These are phyloP conservation scores for Alternaria incomplexa DNA, from an alignment of 2,329 filamentous ascomycete genomes.

Conservation along the genomic window DNA sequence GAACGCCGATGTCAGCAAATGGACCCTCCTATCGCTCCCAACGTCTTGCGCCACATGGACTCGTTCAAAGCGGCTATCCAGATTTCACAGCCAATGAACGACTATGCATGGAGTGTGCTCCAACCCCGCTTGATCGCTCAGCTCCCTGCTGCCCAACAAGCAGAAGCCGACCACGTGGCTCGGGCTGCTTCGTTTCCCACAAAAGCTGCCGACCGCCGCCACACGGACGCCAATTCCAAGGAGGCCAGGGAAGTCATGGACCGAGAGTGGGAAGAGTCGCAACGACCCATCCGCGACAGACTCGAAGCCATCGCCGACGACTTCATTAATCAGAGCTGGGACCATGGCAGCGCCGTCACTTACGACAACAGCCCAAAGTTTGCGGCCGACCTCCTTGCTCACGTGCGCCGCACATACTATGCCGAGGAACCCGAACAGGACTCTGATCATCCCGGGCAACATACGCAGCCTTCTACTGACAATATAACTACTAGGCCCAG, in stretches of 20 bases:
- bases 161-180: conserved; percentile 59
- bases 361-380: conserved; percentile 71
- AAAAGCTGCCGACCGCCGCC: conserved; percentile 55
- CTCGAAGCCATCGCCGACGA: conserved; percentile 73
- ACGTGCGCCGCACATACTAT: conserved; percentile 72
- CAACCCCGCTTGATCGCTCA: conserved; percentile 72
- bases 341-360: conserved; percentile 66
- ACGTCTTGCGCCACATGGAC: conserved; percentile 71
- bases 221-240: conserved; percentile 56
- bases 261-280: conserved; percentile 72
- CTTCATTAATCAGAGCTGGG: conserved; percentile 70
- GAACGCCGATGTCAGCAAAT: conserved; percentile 71
- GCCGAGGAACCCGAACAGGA: conserved; percentile 63
- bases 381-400: conserved; percentile 72
- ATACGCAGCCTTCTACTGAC: conserved; percentile 10
- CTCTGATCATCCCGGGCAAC: conserved; percentile 37
- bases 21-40: conserved; percentile 67
- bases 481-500: conserved; percentile 61
- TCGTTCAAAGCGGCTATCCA: conserved; percentile 77
- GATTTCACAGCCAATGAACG: conserved; percentile 70
- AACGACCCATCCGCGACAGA: conserved; percentile 69
- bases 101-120: conserved; percentile 72
- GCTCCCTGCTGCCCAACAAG: conserved; percentile 66
- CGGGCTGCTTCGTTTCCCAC: conserved; percentile 53
- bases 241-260: conserved; percentile 67